Conservation (phyloP, 2,329 filamentous ascomycete genomes). For the Pseudopyricularia javanii region DNA sequence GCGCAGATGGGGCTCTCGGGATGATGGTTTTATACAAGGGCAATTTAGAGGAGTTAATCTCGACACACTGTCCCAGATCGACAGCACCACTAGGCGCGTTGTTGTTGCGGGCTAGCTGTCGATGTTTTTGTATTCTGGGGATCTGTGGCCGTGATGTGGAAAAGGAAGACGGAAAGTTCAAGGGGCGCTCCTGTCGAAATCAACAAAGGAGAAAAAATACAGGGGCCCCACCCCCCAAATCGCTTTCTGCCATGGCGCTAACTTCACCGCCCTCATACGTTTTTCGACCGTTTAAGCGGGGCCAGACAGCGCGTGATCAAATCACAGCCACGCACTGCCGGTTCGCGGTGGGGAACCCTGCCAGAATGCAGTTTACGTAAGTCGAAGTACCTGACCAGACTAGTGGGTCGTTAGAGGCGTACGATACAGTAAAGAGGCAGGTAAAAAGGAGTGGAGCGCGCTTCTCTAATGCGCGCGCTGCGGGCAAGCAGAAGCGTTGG, state of each 20-base stretch:
- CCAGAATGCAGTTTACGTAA: not conserved
- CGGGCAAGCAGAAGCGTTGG: not conserved
- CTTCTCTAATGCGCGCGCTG: not conserved
- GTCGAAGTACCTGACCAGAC: not conserved
- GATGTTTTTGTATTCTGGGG: constrained; percentile 15
- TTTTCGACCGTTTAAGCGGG: constrained; percentile 1
- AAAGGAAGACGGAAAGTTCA: constrained; percentile 6
- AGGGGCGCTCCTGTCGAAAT: not conserved
- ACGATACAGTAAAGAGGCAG: not conserved
- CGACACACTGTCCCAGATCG: constrained; percentile 42
- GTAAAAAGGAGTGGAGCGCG: not conserved
- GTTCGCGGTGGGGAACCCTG: not conserved
- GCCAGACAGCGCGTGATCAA: not conserved
- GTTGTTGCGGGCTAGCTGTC: constrained; percentile 20
- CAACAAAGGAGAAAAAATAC: not conserved
- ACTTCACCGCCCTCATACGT: not conserved
- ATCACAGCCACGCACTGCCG: not conserved
- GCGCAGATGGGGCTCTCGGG: constrained; percentile 51
- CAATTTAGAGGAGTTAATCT: constrained; percentile 36
- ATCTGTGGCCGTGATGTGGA: constrained; percentile 18
- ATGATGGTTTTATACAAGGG: constrained; percentile 58
- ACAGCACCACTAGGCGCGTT: constrained; percentile 27
- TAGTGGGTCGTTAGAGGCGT: not conserved
- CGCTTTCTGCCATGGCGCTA: not conserved
- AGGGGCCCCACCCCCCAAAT: not conserved